These are phyloP conservation scores for Xylariaceae sp. DNA, from an alignment of 2,329 filamentous ascomycete species.

Conservation along the genomic window DNA sequence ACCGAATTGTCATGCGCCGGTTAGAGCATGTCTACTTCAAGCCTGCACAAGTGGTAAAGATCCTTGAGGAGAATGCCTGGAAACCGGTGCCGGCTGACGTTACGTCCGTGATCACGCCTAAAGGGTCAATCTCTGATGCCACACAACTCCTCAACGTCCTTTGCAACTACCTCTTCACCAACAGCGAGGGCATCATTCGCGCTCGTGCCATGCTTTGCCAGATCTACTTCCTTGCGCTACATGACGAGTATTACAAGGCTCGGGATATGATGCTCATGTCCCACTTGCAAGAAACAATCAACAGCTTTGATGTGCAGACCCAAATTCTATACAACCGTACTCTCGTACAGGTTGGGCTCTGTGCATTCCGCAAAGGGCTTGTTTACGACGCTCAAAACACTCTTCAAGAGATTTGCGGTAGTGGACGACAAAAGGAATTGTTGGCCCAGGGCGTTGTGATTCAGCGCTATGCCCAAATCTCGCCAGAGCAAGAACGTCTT, in stretches of 20 bases:
- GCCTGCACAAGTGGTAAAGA: conserved; percentile 86
- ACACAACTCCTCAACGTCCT: conserved; percentile 74
- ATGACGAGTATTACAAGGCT: conserved; percentile 96
- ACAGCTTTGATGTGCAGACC: conserved; percentile 91
- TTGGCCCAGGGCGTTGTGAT: conserved; percentile 98
- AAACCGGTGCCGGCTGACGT: conserved; percentile 64
- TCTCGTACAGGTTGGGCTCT: conserved; percentile 94
- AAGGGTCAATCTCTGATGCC: conserved; percentile 62
- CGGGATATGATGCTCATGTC: conserved; percentile 99
- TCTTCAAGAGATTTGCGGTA: conserved; percentile 95
- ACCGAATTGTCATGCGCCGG: conserved; percentile 88
- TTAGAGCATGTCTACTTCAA: conserved; percentile 99
- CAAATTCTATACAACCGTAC: conserved; percentile 99
- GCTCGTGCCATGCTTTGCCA: conserved; percentile 97
- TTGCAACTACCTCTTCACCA: conserved; percentile 88
- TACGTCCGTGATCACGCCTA: conserved; percentile 76
- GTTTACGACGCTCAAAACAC: conserved; percentile 98
- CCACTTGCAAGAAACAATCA: conserved; percentile 94
- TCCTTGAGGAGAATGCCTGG: conserved; percentile 92
- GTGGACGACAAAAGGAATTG: conserved; percentile 94
- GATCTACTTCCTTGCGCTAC: conserved; percentile 95
- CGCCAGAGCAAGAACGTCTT: conserved; percentile 93
- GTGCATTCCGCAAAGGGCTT: conserved; percentile 93
- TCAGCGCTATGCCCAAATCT: conserved; percentile 92
- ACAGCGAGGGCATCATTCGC: conserved; percentile 93